Evolutionary conservation across 345 rosid species (phyloP), one percentile per base, ranked within the genome.

Genomic region (Melaleuca alternifolia): DNA sequence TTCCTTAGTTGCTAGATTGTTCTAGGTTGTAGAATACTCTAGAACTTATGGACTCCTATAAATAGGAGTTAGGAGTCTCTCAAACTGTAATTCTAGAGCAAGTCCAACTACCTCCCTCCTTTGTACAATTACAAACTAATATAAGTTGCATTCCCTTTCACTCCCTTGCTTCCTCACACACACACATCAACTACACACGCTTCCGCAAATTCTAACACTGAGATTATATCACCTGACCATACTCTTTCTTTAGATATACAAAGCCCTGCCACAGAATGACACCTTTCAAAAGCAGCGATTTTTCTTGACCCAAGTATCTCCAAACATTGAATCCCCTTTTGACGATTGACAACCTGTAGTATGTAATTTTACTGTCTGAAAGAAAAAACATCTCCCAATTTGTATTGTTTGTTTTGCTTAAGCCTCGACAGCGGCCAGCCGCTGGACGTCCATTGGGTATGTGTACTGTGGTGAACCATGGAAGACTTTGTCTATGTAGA

Each of bases 371-470:
- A 20, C 48, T 18, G 48, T 18, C 81, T 10, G 4, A 71, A 71
- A 59, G 37, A 41, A 11, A 11, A 9, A 41, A 18, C 4, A 5
- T 50, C 54, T 50, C 33, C 1, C 54, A 51, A 24, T 26, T 26
- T 50, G 54, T 15, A 0, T 51, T 24, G 5, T 26, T 82, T 50
- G 30, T 82, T 50, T 82, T 82, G 51, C 84, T 82, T 50, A 82
- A 3, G 10, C 51, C 51, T 6, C 4, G 33, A 75, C 37, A 12
- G 95, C 61, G 53, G 91, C 82, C 11, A 95, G 88, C 24, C 92
- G 93, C 86, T 90, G 89, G 51, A 94, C 85, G 86, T 89, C 93
- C 37, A 92, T 53, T 0, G 98, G 98, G 88, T 71, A 88, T 5
- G 91, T 76, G 88, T 92, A 90, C 7, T 86, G 86, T 16, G 93